Evolutionary conservation across 2,329 filamentous ascomycete genomes (phyloP), one percentile per base, ranked within the genome.

Genomic region (Pyricularia grisea): DNA sequence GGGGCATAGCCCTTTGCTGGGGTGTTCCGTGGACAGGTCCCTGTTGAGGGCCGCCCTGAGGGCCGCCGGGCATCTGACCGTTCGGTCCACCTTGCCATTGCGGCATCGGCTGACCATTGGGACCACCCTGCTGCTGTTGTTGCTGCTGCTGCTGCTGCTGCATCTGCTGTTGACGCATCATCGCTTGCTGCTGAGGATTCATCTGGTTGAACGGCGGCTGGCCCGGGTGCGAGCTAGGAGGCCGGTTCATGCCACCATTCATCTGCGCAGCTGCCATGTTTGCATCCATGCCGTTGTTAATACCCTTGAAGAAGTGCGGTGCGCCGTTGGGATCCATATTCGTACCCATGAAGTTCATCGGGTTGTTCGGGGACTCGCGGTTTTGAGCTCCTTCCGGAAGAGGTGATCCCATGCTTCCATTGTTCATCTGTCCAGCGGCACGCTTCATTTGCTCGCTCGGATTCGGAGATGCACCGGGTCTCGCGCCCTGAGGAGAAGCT

Each of bases 391-490:
- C 90, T 75, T 92, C 91, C 2, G 90, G 89, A 71, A 91, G 83
- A 9, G 88, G 91, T 28, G 89, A 93, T 28, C 90, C 89, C 72
- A 92, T 88, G 69, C 85, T 88, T 55, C 85, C 85, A 70, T 87
- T 87, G 74, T 86, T 87, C 84, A 93, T 88, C 78, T 92, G 90
- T 30, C 90, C 90, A 30, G 90, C 92, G 67, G 88, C 88, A 67
- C 91, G 89, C 83, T 92, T 92, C 85, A 93, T 92, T 79, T 91
- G 90, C 71, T 94, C 92, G 64, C 85, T 83, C 27, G 92, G 90
- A 76, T 92, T 93, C 50, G 92, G 92, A 12, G 92, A 94, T 30
- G 90, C 88, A 42, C 88, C 90, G 70, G 85, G 84, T 75, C 90
- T 86, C 72, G 84, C 88, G 65, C 85, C 89, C 74, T 90, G 89